Evolutionary conservation across 139 green algal genomes (phyloP).

Genomic region (Dunaliella primolecta): DNA sequence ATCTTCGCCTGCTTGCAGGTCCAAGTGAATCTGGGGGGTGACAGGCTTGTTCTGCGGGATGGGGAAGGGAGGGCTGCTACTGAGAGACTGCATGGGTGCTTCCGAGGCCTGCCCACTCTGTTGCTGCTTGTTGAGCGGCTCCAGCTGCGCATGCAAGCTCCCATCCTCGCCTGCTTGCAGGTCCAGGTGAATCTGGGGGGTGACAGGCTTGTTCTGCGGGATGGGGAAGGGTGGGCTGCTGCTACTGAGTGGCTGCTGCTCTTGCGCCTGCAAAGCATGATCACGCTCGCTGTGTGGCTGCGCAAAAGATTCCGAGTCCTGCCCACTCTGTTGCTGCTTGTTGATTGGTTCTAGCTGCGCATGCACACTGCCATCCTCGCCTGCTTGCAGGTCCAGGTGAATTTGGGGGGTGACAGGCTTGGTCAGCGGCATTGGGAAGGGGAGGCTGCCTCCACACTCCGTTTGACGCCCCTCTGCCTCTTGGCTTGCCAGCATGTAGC

Average conservation of each 20-base stretch:
- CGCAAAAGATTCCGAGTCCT: too few species aligned
- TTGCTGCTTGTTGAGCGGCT: not conserved
- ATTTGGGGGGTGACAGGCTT: slow-evolving; percentile 13
- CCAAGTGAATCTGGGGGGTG: not conserved
- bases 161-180: not conserved
- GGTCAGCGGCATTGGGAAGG: too few species aligned
- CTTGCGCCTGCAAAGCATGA: slow-evolving; percentile 45
- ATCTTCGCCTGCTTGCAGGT: not conserved
- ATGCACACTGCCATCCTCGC: not conserved
- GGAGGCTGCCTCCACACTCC: too few species aligned
- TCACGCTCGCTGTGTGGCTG: too few species aligned
- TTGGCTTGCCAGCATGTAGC: too few species aligned
- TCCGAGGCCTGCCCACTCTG: not conserved
- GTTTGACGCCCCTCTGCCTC: too few species aligned
- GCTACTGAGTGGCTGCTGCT: slow-evolving; percentile 24
- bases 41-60: not conserved
- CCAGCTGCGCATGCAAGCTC: not conserved
- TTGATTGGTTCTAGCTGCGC: not conserved
- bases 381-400: not conserved
- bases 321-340: slow-evolving; percentile 27
- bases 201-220: not conserved
- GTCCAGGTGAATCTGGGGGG: not conserved
- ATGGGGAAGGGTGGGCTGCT: too few species aligned
- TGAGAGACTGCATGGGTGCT: too few species aligned
- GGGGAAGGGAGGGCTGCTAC: slow-evolving; percentile 16